phyloP scores from a whole-genome alignment of 148 eudicot species.

The Chenopodium album region DNA sequence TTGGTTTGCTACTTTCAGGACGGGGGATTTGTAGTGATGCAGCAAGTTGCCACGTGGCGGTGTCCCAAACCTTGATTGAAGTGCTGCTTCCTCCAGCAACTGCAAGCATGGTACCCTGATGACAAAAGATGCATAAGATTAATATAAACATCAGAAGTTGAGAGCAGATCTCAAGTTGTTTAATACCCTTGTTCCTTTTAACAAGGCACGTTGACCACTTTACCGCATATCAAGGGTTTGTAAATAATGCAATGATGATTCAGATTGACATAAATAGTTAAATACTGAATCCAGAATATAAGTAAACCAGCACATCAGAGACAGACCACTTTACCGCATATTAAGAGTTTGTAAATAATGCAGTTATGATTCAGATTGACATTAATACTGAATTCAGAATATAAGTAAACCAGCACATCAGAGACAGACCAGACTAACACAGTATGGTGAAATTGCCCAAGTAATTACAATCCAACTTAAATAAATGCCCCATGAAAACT shows the following conservation, averaged over 20 bases:
- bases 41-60: conserved; percentile 73
- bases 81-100: conserved; percentile 97
- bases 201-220: not conserved
- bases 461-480: not conserved
- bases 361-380: too few species aligned
- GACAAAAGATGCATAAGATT: not conserved
- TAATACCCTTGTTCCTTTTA: not conserved
- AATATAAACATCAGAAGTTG: not conserved
- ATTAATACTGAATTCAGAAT: not conserved
- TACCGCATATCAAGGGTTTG: not conserved
- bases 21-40: conserved; percentile 77
- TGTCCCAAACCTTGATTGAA: conserved; percentile 90
- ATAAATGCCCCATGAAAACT: not conserved
- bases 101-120: conserved; percentile 85
- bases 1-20: conserved; percentile 64
- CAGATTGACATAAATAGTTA: too few species aligned
- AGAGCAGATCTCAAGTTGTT: not conserved
- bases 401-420: not conserved
- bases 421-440: not conserved
- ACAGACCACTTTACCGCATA: not conserved
- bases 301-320: not conserved
- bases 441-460: not conserved
- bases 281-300: not conserved
- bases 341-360: not conserved
- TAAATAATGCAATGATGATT: too few species aligned